A percentile compares a stretch with the other conserved stretches of the same genome.
These are phyloP conservation scores for Bretschneidera sinensis DNA, from an alignment of 345 rosid species.

Conservation along the genomic window DNA sequence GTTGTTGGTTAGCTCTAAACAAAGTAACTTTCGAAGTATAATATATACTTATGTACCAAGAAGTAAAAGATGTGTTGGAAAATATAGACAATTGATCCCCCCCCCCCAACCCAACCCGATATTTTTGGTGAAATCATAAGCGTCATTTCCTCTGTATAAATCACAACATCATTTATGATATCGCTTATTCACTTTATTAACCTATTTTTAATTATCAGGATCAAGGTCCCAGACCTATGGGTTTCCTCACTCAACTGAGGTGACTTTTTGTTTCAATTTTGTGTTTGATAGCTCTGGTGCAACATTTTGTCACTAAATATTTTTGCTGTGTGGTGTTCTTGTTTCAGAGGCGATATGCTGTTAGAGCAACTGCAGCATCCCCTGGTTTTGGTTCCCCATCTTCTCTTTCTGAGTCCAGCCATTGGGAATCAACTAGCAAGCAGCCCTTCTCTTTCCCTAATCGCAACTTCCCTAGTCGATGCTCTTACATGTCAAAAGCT, in stretches of 20 bases:
- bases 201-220: constrained; percentile 24
- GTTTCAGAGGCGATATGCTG: constrained; percentile 41
- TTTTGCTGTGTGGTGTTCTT: constrained; percentile 13
- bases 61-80: too few species aligned
- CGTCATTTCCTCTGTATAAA: not conserved
- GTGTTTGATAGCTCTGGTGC: constrained; percentile 8
- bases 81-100: too few species aligned
- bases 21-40: too few species aligned
- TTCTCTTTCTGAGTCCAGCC: constrained; percentile 43
- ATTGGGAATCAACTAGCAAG: constrained; percentile 49
- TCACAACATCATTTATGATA: too few species aligned
- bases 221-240: constrained; percentile 43
- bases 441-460: constrained; percentile 32
- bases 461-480: constrained; percentile 34
- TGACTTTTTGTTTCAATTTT: constrained; percentile 17
- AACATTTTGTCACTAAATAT: constrained; percentile 10
- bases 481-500: constrained; percentile 57
- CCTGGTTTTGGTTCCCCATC: constrained; percentile 56
- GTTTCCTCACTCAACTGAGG: constrained; percentile 49
- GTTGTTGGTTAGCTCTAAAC: too few species aligned
- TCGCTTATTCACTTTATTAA: not conserved
- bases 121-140: too few species aligned
- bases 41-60: too few species aligned
- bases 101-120: too few species aligned
- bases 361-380: constrained; percentile 37